Base-by-base conservation (phyloP, 2,329 filamentous ascomycete species). In the Diaporthe longicolla region DNA sequence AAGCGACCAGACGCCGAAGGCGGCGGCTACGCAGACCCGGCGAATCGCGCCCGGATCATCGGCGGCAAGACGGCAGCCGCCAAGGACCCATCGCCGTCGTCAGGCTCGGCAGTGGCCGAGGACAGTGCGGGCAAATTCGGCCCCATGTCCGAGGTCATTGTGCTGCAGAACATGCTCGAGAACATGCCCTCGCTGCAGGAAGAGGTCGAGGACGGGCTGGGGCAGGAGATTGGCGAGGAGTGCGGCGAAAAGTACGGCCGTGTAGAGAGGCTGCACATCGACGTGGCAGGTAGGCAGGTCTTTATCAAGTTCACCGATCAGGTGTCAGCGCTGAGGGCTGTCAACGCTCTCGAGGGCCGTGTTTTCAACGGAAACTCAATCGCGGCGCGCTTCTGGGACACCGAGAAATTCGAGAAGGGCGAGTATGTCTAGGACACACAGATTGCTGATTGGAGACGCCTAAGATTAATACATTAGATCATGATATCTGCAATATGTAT, bases 161-260 rank as follows among this genome's bases (percentile, higher is more conserved):
- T 97, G 59, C 85, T 98, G 24, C 89, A 89, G 70, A 92, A 94
- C 66, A 98, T 98, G 94, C 89, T 98, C 1, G 92, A 97, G 76
- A 94, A 93, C 8, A 92, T 98, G 87, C 89, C 85, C 2, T 87
- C 98, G 80, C 84, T 98, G 58, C 89, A 93, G 73, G 88, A 87
- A n/a, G 96, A 98, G 82, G 90, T 98, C 65, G 90, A 92, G 74
- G 88, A 89, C 19, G 91, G 91, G 0, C 85, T 99, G 68, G 92
- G 96, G 78, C 96, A 98, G 84, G 95, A 98, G 82, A 98, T 99
- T 82, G 97, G 97, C 9, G 94, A 98, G 80, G 94, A 97, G 81
- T 98, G 97, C 82, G 92, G 92, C 66, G 91, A 94, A 77, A 95
- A 95, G 91, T 97, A 97, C 81, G 95, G 95, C 21, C 89, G 91